Evolutionary conservation across 2,329 filamentous ascomycete genomes (phyloP).

Genomic region (Neospermospora avenae): DNA sequence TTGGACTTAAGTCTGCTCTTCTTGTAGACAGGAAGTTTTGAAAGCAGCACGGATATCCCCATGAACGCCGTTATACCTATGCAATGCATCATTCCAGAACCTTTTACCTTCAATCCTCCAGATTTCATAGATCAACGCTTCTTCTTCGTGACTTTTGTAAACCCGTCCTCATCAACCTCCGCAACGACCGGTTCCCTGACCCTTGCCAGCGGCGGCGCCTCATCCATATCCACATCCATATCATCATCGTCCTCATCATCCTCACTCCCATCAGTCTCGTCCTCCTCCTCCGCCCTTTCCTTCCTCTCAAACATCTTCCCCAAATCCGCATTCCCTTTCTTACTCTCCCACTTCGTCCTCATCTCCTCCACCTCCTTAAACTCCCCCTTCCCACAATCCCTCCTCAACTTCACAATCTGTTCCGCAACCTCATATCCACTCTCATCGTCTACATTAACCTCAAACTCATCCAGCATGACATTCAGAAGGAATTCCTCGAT

Average conservation of each 20-base stretch:
- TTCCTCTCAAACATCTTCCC: slow-evolving; percentile 45
- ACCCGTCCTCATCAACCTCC: slow-evolving; percentile 77
- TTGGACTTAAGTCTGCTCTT: slow-evolving; percentile 2
- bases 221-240: slow-evolving; percentile 64
- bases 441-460: slow-evolving; percentile 88
- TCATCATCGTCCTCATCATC: slow-evolving; percentile 53
- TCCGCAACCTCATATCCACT: slow-evolving; percentile 71
- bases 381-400: slow-evolving; percentile 61
- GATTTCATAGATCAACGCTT: slow-evolving; percentile 42
- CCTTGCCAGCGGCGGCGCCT: slow-evolving; percentile 60
- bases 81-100: slow-evolving; percentile 11
- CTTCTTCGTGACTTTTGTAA: slow-evolving; percentile 70
- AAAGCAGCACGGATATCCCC: slow-evolving; percentile 26
- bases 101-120: not conserved
- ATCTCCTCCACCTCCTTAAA: slow-evolving; percentile 63
- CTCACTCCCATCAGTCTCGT: slow-evolving; percentile 49
- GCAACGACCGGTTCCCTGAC: slow-evolving; percentile 62
- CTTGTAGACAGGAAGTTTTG: slow-evolving; percentile 11
- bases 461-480: slow-evolving; percentile 94
- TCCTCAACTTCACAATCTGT: slow-evolving; percentile 66
- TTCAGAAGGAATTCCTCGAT: slow-evolving; percentile 82
- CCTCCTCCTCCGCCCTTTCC: slow-evolving; percentile 55
- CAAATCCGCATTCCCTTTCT: slow-evolving; percentile 50
- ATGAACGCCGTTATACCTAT: slow-evolving; percentile 18
- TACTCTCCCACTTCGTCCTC: slow-evolving; percentile 59